Percentiles rank a stretch among this genome's conserved stretches.
Evolutionary conservation across 805 yeast species (phyloP).

Genomic region (Metschnikowia bowlesiae): DNA sequence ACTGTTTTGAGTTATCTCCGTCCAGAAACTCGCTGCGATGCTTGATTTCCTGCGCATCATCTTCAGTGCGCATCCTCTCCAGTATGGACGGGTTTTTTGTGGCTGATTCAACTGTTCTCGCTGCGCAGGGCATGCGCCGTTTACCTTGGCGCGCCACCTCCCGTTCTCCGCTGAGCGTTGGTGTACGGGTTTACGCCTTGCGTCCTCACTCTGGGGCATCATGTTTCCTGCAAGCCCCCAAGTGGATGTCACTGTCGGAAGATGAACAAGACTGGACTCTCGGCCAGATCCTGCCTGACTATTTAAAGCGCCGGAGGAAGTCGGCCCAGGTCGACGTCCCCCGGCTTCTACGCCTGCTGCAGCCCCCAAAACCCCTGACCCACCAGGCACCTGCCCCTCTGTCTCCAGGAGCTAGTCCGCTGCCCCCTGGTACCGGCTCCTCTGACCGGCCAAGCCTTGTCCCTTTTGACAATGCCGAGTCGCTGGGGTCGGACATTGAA

Average conservation of each 20-base stretch:
- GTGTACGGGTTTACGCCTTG: neutral
- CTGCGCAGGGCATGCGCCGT: no score
- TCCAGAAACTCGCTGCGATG: no score
- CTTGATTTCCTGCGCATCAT: no score
- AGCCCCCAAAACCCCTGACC: neutral
- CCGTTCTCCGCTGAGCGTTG: no score
- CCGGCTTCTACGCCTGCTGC: neutral
- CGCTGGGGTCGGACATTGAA: slow-evolving; percentile 5
- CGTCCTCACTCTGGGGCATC: neutral
- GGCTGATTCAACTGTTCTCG: no score
- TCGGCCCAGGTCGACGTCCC: neutral
- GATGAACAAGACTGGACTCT: slow-evolving; percentile 4
- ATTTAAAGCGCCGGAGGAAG: neutral
- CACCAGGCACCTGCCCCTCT: neutral
- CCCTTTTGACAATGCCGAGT: neutral
- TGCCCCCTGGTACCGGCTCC: no score
- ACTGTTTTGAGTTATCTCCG: no score
- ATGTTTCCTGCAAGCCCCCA: neutral
- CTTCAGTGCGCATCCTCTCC: no score
- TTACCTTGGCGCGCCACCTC: no score
- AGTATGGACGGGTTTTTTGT: no score
- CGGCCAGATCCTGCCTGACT: neutral
- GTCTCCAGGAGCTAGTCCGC: neutral
- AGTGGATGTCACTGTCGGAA: neutral
- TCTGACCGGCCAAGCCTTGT: neutral